Percentiles rank a stretch among this genome's conserved stretches.
Conservation (phyloP, 441 rosid genomes). For the Brassica balearica region DNA sequence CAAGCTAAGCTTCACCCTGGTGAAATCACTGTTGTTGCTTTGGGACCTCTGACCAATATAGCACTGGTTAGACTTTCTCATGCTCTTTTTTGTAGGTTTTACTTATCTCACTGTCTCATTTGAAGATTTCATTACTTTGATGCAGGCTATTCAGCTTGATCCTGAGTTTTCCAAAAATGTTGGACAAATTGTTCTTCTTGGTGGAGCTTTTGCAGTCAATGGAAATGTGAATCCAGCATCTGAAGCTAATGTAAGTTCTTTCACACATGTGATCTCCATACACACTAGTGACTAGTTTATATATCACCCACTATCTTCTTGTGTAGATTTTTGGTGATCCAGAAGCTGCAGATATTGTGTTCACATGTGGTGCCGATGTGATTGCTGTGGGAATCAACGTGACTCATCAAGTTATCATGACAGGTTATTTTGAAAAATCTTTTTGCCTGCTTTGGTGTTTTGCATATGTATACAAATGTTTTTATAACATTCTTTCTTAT, state of each 20-base stretch:
- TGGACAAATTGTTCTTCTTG: constrained; percentile 84
- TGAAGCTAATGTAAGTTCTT: constrained; percentile 81
- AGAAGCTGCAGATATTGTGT: constrained; percentile 89
- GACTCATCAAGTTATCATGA: constrained; percentile 83
- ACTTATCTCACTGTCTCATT: neutral
- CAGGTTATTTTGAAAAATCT: constrained; percentile 54
- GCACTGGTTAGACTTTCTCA: constrained; percentile 67
- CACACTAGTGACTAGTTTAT: neutral
- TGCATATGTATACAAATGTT: neutral
- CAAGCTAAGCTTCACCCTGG: constrained; percentile 84
- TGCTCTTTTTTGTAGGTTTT: neutral
- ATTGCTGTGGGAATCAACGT: constrained; percentile 88
- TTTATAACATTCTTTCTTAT: neutral
- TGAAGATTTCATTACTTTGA: constrained; percentile 6
- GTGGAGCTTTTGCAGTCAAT: constrained; percentile 88
- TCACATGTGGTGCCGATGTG: constrained; percentile 88
- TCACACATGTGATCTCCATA: neutral
- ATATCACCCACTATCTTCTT: neutral
- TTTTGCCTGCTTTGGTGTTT: constrained; percentile 7
- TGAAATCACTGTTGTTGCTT: constrained; percentile 83
- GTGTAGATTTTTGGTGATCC: constrained; percentile 90
- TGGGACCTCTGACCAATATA: constrained; percentile 88
- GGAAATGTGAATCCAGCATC: constrained; percentile 96
- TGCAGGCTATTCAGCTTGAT: constrained; percentile 83
- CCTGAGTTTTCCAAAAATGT: constrained; percentile 73